A percentile compares a stretch with the other conserved stretches of the same genome.
phyloP scores from a whole-genome alignment of 768 basidiomycete genomes.

The Suillus occidentalis region DNA sequence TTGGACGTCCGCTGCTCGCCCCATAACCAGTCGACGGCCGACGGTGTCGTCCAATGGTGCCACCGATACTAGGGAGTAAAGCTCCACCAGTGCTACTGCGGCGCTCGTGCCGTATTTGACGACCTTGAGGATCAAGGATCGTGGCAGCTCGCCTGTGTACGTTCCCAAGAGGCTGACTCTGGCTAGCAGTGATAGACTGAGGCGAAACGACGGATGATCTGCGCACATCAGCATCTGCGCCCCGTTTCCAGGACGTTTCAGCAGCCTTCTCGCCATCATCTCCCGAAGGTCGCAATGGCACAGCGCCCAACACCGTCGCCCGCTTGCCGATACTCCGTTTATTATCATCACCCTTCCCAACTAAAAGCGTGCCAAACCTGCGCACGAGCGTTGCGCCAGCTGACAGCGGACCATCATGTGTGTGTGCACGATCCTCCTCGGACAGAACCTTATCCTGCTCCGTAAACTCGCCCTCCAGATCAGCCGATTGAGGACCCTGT shows the following conservation, averaged over 20 bases:
- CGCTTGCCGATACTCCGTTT: conserved; percentile 44
- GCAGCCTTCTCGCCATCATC: conserved; percentile 36
- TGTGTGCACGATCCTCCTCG: conserved; percentile 24
- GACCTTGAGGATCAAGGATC: conserved; percentile 66
- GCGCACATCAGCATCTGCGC: conserved; percentile 18
- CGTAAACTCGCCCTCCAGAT: conserved; percentile 61
- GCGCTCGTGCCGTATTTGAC: conserved; percentile 65
- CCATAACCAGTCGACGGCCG: conserved; percentile 71
- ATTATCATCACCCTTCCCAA: conserved; percentile 46
- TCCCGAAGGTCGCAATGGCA: conserved; percentile 38
- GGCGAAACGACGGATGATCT: conserved; percentile 27
- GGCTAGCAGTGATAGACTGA: conserved; percentile 38
- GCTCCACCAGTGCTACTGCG: conserved; percentile 77
- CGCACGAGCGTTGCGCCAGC: conserved; percentile 73
- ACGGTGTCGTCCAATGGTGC: conserved; percentile 66
- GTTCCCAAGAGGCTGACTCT: conserved; percentile 58
- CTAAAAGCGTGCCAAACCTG: conserved; percentile 72
- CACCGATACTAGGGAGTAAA: conserved; percentile 44
- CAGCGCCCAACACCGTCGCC: conserved; percentile 50
- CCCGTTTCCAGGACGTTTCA: conserved; percentile 15
- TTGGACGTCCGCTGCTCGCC: conserved; percentile 25
- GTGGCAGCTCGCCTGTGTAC: conserved; percentile 77
- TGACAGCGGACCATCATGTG: conserved; percentile 36
- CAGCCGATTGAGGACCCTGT: conserved; percentile 59
- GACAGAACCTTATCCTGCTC: conserved; percentile 33